Percentiles rank a stretch among this genome's conserved stretches.
phyloP scores from a whole-genome alignment of 1,284 basidiomycete genomes.

The Polyporus tsugae region DNA sequence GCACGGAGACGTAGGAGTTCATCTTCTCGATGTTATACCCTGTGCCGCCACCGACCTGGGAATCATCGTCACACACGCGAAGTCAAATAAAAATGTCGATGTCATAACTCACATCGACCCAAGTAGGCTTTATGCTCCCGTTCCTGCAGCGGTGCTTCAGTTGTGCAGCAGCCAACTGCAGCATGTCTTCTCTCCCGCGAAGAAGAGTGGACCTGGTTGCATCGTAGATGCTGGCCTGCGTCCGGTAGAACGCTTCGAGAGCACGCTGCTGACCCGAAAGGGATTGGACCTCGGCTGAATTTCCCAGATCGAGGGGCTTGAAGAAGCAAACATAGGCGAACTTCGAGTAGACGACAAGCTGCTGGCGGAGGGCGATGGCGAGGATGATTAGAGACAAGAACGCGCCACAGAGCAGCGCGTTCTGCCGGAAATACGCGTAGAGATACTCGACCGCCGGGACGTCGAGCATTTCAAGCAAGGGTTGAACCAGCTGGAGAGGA shows the following conservation, averaged over 20 bases:
- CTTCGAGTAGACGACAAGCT: constrained; percentile 26
- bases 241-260: constrained; percentile 34
- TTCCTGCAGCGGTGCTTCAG: constrained; percentile 25
- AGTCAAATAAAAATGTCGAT: background rate
- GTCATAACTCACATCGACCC: constrained; percentile 31
- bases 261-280: constrained; percentile 32
- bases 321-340: constrained; percentile 36
- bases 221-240: constrained; percentile 34
- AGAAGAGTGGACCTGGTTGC: constrained; percentile 30
- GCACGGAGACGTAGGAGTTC: constrained; percentile 30
- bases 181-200: constrained; percentile 33
- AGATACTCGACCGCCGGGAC: constrained; percentile 6
- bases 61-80: background rate
- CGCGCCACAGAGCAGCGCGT: constrained; percentile 17
- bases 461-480: constrained; percentile 20
- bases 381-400: constrained; percentile 13
- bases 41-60: constrained; percentile 33
- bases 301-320: constrained; percentile 30
- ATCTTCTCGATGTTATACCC: constrained; percentile 36
- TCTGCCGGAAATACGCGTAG: constrained; percentile 10
- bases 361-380: constrained; percentile 15
- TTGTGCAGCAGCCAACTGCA: constrained; percentile 33
- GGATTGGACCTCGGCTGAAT: constrained; percentile 23
- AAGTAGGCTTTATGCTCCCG: constrained; percentile 26
- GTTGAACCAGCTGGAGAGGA: constrained; percentile 5